These are phyloP conservation scores for Gorgonomyces haynaldii DNA, from an alignment of 192 early-diverging fungal genomes.

Conservation along the genomic window DNA sequence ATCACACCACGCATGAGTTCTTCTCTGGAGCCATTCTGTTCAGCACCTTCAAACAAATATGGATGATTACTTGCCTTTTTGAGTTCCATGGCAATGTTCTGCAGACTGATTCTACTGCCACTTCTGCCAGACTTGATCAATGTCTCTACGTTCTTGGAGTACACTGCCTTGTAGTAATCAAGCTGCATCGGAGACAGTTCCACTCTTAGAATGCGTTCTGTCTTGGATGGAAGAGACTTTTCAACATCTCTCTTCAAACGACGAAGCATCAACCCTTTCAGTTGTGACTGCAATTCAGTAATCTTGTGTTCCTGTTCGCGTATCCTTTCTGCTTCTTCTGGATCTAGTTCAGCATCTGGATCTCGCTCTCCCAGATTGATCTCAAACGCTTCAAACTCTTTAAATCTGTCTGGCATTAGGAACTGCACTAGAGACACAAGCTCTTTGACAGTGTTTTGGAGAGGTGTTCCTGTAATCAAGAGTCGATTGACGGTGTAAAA, in stretches of 20 bases:
- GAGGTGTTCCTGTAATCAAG: constrained; percentile 96
- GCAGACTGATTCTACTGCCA: constrained; percentile 59
- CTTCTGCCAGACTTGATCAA: constrained; percentile 61
- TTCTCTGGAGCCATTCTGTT: constrained; percentile 41
- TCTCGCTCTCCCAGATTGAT: constrained; percentile 59
- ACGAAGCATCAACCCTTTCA: constrained; percentile 87
- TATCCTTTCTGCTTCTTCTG: constrained; percentile 36
- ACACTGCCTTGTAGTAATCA: constrained; percentile 90
- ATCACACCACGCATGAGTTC: constrained; percentile 75
- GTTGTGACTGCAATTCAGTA: constrained; percentile 62
- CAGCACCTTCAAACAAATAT: constrained; percentile 53
- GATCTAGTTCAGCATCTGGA: no score
- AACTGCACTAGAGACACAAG: constrained; percentile 82
- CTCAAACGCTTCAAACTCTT: constrained; percentile 65
- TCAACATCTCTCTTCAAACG: constrained; percentile 98
- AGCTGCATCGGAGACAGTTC: constrained; percentile 82
- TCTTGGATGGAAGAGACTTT: constrained; percentile 89
- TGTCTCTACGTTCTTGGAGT: constrained; percentile 82
- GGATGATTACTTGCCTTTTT: constrained; percentile 98
- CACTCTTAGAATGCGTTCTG: constrained; percentile 90
- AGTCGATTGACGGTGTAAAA: constrained; percentile 85
- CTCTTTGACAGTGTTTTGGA: constrained; percentile 96
- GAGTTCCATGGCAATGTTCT: constrained; percentile 93
- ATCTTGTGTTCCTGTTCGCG: constrained; percentile 73
- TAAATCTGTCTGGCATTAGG: constrained; percentile 70